Evolutionary conservation across 805 yeast species (phyloP).

Genomic region (Priceomyces medius): DNA sequence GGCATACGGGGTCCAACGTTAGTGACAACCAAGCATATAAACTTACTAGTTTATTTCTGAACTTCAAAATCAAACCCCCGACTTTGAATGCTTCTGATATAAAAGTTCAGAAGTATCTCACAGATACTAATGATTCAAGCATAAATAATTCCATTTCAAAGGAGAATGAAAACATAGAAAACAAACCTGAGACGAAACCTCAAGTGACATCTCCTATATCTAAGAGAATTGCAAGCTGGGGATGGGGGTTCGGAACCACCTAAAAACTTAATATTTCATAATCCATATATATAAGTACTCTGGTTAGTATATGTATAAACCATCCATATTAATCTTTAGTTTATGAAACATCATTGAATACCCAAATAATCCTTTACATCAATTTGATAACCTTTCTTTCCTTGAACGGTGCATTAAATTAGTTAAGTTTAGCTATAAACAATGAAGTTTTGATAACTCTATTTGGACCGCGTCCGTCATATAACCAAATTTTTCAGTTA

Average conservation of each 20-base stretch:
- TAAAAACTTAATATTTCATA: too few species aligned
- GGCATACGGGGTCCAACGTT: slow-evolving; percentile 33
- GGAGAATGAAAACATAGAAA: slow-evolving; percentile 1
- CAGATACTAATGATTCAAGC: slow-evolving; percentile 4
- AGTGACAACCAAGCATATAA: slow-evolving; percentile 17
- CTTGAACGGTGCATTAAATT: too few species aligned
- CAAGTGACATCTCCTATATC: slow-evolving; percentile 1
- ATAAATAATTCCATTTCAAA: neutral
- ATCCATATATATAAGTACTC: too few species aligned
- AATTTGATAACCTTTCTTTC: too few species aligned
- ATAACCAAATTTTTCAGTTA: slow-evolving; percentile 8
- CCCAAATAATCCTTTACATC: too few species aligned
- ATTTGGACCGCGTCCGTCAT: too few species aligned
- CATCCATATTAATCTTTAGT: too few species aligned
- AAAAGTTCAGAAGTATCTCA: slow-evolving; percentile 22
- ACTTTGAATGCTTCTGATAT: slow-evolving; percentile 9
- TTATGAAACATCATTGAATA: too few species aligned
- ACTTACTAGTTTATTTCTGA: slow-evolving; percentile 25
- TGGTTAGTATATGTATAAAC: too few species aligned
- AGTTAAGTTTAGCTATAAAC: too few species aligned
- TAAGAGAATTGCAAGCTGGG: slow-evolving; percentile 11
- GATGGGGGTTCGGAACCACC: slow-evolving; percentile 13
- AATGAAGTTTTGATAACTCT: too few species aligned
- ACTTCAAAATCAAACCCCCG: slow-evolving; percentile 16
- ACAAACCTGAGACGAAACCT: slow-evolving; percentile 6